Evolutionary conservation across 1,139 yeast genomes (phyloP).

Genomic region (Magnusiomyces starmeri): DNA sequence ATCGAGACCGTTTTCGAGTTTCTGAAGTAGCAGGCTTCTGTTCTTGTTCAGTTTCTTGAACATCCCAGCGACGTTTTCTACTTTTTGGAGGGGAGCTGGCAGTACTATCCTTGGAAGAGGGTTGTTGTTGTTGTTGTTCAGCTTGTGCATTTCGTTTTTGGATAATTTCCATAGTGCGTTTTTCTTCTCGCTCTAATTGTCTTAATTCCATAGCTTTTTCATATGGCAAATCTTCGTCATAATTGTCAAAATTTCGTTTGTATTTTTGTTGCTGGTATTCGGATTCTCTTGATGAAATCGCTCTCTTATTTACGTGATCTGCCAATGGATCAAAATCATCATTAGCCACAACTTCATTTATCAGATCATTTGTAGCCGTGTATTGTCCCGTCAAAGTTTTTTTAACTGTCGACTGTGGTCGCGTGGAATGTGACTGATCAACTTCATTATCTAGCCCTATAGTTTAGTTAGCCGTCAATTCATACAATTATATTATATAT

Average conservation of each 20-base stretch:
- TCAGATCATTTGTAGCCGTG: constrained; percentile 29
- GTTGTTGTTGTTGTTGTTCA: constrained; percentile 15
- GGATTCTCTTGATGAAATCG: constrained; percentile 35
- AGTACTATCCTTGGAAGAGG: constrained; percentile 16
- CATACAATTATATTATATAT: neutral
- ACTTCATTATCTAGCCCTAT: too few species aligned
- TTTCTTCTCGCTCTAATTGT: constrained; percentile 32
- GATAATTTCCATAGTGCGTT: constrained; percentile 25
- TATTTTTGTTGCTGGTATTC: constrained; percentile 41
- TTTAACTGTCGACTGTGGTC: too few species aligned
- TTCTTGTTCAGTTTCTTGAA: constrained; percentile 19
- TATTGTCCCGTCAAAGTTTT: too few species aligned
- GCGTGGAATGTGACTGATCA: too few species aligned
- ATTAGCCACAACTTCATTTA: constrained; percentile 32
- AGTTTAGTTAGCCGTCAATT: too few species aligned
- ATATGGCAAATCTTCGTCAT: constrained; percentile 21
- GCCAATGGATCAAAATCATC: constrained; percentile 36
- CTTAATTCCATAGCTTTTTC: constrained; percentile 29
- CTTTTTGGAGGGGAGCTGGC: constrained; percentile 20
- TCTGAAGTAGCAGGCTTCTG: constrained; percentile 25
- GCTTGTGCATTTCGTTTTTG: constrained; percentile 18
- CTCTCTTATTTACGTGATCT: constrained; percentile 29
- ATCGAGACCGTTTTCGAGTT: constrained; percentile 16
- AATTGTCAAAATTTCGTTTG: constrained; percentile 29
- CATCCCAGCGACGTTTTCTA: constrained; percentile 15